Evolutionary conservation across 495 filamentous ascomycete genomes (phyloP).

Genomic region (Tuber melanosporum): DNA sequence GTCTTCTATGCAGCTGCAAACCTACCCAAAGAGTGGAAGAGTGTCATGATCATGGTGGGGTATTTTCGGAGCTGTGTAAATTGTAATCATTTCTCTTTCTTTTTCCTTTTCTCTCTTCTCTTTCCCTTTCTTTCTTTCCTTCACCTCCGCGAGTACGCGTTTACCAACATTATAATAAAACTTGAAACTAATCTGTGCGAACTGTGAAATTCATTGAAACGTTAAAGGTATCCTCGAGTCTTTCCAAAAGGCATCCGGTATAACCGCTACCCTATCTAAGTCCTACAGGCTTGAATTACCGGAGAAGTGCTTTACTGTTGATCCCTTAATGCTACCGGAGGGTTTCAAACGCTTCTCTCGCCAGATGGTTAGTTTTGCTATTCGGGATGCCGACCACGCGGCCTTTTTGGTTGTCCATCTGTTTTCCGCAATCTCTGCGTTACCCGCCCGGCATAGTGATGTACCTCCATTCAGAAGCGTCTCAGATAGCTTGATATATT

Average conservation of each 20-base stretch:
- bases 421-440: slow-evolving; percentile 30
- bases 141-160: slow-evolving; percentile 10
- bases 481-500: slow-evolving; percentile 27
- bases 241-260: slow-evolving; percentile 31
- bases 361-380: slow-evolving; percentile 30
- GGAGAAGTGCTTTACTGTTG: slow-evolving; percentile 30
- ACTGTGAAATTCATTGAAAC: slow-evolving; percentile 12
- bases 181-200: not conserved
- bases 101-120: slow-evolving; percentile 46
- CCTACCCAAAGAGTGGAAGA: slow-evolving; percentile 33
- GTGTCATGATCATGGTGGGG: slow-evolving; percentile 43
- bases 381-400: slow-evolving; percentile 31
- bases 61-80: slow-evolving; percentile 46
- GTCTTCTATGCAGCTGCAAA: slow-evolving; percentile 48
- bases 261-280: slow-evolving; percentile 29
- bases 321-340: slow-evolving; percentile 23
- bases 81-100: slow-evolving; percentile 45
- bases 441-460: slow-evolving; percentile 12
- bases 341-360: slow-evolving; percentile 11
- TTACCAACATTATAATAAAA: slow-evolving; percentile 12
- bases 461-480: slow-evolving; percentile 25
- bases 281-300: slow-evolving; percentile 38
- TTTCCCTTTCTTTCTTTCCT: slow-evolving; percentile 39
- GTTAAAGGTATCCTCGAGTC: slow-evolving; percentile 37
- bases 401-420: slow-evolving; percentile 35